Evolutionary conservation across 805 yeast genomes (phyloP).

Genomic region (Wickerhamiella brachini): DNA sequence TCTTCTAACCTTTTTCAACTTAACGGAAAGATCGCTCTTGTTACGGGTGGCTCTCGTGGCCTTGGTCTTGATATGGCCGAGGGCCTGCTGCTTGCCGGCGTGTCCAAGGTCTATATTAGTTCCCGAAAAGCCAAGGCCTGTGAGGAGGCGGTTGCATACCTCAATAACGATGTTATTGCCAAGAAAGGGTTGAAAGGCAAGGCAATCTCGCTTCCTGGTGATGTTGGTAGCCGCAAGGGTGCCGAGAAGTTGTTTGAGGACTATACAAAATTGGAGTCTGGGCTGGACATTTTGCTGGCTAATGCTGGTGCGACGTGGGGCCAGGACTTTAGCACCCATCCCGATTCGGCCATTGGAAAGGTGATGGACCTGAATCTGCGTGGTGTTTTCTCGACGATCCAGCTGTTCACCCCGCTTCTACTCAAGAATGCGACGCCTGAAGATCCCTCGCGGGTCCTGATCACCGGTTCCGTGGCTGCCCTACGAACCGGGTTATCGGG

Average conservation of each 20-base stretch:
- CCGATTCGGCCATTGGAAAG: slow-evolving; percentile 46
- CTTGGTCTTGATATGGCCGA: slow-evolving; percentile 59
- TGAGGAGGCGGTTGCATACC: slow-evolving; percentile 35
- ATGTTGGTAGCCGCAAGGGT: slow-evolving; percentile 38
- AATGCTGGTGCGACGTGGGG: slow-evolving; percentile 81
- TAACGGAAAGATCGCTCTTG: slow-evolving; percentile 48
- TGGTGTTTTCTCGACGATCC: slow-evolving; percentile 56
- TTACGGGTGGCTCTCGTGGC: slow-evolving; percentile 69
- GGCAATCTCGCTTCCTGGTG: slow-evolving; percentile 42
- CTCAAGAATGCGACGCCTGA: slow-evolving; percentile 36
- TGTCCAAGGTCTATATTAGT: slow-evolving; percentile 44
- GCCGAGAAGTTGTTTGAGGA: slow-evolving; percentile 31
- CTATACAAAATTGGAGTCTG: slow-evolving; percentile 27
- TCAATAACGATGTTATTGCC: slow-evolving; percentile 19
- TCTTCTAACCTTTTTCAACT: slow-evolving; percentile 24
- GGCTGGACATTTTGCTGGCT: slow-evolving; percentile 52
- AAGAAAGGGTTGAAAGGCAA: slow-evolving; percentile 21
- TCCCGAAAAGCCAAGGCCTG: slow-evolving; percentile 54
- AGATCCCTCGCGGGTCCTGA: slow-evolving; percentile 51
- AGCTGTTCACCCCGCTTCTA: slow-evolving; percentile 45
- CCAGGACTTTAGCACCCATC: slow-evolving; percentile 44
- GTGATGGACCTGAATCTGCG: slow-evolving; percentile 49
- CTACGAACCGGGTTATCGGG: slow-evolving; percentile 29
- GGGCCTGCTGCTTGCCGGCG: slow-evolving; percentile 47
- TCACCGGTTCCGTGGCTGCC: slow-evolving; percentile 57